A percentile compares a stretch with the other conserved stretches of the same genome.
Conservation (phyloP, 768 basidiomycete genomes). For the Lyophyllum shimeji region DNA sequence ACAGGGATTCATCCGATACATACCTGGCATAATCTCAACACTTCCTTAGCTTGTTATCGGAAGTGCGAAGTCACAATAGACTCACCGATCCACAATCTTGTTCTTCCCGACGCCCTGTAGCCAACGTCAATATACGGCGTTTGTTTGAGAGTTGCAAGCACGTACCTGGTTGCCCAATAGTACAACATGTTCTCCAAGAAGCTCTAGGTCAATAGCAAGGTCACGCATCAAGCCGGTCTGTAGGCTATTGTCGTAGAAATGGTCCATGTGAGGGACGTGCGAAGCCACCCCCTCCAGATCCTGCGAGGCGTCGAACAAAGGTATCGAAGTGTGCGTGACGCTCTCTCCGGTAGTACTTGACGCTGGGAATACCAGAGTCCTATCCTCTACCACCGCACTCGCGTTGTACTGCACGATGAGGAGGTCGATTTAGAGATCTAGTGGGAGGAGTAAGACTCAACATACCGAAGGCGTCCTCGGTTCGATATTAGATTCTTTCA, state of each 20-base stretch:
- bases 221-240: conserved; percentile 70
- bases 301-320: conserved; percentile 45
- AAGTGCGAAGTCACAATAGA: neutral
- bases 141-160: neutral
- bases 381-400: conserved; percentile 36
- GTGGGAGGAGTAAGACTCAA: conserved; percentile 12
- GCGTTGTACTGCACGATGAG: conserved; percentile 45
- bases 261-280: conserved; percentile 66
- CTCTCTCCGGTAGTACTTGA: conserved; percentile 33
- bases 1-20: neutral
- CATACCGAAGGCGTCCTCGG: conserved; percentile 40
- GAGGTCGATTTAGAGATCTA: neutral
- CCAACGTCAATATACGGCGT: neutral
- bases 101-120: conserved; percentile 68
- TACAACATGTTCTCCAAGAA: conserved; percentile 63
- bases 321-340: conserved; percentile 37
- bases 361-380: conserved; percentile 46
- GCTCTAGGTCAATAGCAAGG: conserved; percentile 59
- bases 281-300: conserved; percentile 57
- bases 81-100: conserved; percentile 62
- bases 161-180: conserved; percentile 65
- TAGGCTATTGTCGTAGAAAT: conserved; percentile 69
- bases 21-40: conserved; percentile 54
- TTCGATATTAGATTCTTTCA: conserved; percentile 50
- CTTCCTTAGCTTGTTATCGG: neutral